Evolutionary conservation across 257 asterid species (phyloP).

Genomic region (Agastache rugosa): DNA sequence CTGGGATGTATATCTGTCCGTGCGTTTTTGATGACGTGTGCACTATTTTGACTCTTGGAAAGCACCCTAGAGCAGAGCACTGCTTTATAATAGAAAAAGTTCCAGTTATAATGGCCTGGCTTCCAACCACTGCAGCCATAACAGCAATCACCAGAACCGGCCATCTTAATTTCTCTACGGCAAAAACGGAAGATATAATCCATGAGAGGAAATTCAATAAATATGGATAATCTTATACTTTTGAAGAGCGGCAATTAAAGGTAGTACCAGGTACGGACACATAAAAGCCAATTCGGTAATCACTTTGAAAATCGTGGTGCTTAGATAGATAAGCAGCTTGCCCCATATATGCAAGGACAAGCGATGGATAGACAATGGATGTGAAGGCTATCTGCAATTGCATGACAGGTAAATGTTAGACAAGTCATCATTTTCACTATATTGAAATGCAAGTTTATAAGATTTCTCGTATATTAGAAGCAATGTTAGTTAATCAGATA

Average conservation of each 20-base stretch:
- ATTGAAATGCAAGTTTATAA: neutral
- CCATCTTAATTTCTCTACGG: conserved; percentile 67
- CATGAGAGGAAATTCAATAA: conserved; percentile 11
- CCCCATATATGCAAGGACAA: conserved; percentile 94
- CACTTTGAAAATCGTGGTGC: conserved; percentile 60
- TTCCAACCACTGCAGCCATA: conserved; percentile 95
- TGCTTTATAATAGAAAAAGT: conserved; percentile 91
- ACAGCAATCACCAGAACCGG: conserved; percentile 91
- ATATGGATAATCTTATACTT: neutral
- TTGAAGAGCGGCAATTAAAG: neutral
- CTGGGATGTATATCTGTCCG: conserved; percentile 96
- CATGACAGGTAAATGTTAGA: conserved; percentile 32
- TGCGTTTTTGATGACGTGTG: conserved; percentile 88
- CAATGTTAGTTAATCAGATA: neutral
- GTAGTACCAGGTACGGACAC: conserved; percentile 87
- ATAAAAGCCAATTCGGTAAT: conserved; percentile 75
- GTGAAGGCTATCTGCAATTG: conserved; percentile 90
- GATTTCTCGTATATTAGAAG: neutral
- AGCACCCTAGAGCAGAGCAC: conserved; percentile 91
- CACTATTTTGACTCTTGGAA: conserved; percentile 80
- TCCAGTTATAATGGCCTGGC: conserved; percentile 95
- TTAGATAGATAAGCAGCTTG: conserved; percentile 92
- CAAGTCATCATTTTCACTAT: conserved; percentile 1
- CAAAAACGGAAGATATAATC: conserved; percentile 19
- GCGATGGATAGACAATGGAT: conserved; percentile 78